phyloP scores from a whole-genome alignment of 495 filamentous ascomycete genomes.

The Staphylotrichum tortipilum region DNA sequence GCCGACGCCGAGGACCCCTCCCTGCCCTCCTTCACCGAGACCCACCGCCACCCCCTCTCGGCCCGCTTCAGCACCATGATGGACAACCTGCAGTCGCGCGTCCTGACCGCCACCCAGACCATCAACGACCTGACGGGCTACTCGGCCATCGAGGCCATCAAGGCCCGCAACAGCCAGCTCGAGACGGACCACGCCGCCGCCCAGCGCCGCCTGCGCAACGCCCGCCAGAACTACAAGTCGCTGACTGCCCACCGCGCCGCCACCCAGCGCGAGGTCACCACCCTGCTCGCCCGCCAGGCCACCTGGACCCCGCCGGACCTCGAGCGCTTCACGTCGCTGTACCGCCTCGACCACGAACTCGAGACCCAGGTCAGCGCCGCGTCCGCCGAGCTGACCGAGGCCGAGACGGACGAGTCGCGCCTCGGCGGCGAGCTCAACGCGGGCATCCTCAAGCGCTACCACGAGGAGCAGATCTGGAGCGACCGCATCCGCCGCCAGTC shows the following conservation, averaged over 20 bases:
- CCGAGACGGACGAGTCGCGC: constrained; percentile 71
- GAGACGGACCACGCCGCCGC: constrained; percentile 57
- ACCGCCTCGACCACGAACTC: constrained; percentile 85
- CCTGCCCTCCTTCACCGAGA: constrained; percentile 72
- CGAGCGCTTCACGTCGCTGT: constrained; percentile 88
- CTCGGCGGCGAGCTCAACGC: constrained; percentile 63
- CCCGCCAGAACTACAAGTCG: constrained; percentile 66
- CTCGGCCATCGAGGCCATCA: constrained; percentile 80
- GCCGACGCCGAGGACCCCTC: constrained; percentile 19
- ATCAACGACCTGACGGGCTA: constrained; percentile 94
- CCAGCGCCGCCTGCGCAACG: constrained; percentile 54
- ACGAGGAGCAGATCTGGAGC: constrained; percentile 99
- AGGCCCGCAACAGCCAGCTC: constrained; percentile 61
- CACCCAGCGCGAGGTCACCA: constrained; percentile 92
- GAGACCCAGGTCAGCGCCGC: constrained; percentile 78
- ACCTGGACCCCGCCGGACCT: constrained; percentile 81
- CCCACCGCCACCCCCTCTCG: constrained; percentile 59
- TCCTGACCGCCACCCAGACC: constrained; percentile 74
- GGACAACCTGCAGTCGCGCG: constrained; percentile 79
- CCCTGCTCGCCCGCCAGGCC: constrained; percentile 86
- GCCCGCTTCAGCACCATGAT: constrained; percentile 70
- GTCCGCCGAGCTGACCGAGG: constrained; percentile 57
- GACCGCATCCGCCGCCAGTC: constrained; percentile 93
- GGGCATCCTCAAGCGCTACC: constrained; percentile 80
- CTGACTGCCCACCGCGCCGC: constrained; percentile 71